A percentile compares a stretch with the other conserved stretches of the same genome.
phyloP scores from a whole-genome alignment of 2,329 filamentous ascomycete genomes.

The Fusarium citri region DNA sequence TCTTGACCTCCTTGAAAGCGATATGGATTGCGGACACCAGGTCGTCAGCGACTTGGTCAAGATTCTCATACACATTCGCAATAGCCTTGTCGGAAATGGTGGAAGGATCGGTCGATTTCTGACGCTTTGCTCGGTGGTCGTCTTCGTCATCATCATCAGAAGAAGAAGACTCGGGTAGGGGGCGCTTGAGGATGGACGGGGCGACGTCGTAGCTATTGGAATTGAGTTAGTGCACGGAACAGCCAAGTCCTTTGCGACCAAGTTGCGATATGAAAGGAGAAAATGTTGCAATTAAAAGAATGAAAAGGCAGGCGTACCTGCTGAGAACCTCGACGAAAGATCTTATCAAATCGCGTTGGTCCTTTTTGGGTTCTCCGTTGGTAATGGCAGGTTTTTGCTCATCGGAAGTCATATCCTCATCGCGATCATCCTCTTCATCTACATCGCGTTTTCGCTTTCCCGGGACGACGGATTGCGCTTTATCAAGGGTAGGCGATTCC shows the following conservation, averaged over 20 bases:
- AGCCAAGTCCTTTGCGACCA: constrained; percentile 18
- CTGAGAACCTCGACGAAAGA: constrained; percentile 53
- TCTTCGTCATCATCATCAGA: constrained; percentile 54
- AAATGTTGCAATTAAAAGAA: not conserved
- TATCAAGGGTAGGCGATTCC: constrained; percentile 50
- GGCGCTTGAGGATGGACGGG: constrained; percentile 66
- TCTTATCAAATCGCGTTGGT: constrained; percentile 54
- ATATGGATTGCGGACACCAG: constrained; percentile 61
- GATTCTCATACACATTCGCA: constrained; percentile 64
- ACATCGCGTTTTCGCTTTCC: constrained; percentile 71
- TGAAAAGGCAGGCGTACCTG: constrained; percentile 49
- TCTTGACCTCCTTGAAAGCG: constrained; percentile 61
- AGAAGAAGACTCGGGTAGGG: constrained; percentile 58
- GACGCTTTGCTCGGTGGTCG: constrained; percentile 70
- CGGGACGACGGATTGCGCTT: constrained; percentile 51
- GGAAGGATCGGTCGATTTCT: constrained; percentile 64
- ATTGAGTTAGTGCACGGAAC: constrained; percentile 47
- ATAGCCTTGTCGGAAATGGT: constrained; percentile 67
- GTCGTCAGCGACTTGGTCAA: constrained; percentile 74
- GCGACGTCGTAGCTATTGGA: constrained; percentile 63
- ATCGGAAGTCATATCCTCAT: constrained; percentile 47
- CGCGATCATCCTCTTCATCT: constrained; percentile 52
- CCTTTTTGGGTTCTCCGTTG: constrained; percentile 43
- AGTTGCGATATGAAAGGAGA: constrained; percentile 22
- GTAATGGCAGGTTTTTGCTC: constrained; percentile 42